phyloP scores from a whole-genome alignment of 345 rosid species.

The Laguncularia racemosa region DNA sequence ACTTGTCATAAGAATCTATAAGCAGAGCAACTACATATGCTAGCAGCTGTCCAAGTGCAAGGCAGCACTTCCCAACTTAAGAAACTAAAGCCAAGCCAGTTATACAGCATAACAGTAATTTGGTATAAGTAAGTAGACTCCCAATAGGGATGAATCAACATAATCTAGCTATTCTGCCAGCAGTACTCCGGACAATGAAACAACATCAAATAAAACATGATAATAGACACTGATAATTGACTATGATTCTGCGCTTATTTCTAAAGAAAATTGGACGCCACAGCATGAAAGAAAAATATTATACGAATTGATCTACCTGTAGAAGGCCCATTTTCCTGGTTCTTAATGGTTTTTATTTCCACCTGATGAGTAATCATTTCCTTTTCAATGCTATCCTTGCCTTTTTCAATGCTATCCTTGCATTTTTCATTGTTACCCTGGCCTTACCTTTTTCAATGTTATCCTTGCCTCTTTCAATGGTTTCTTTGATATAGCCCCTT shows the following conservation, averaged over 20 bases:
- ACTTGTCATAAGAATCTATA: no score
- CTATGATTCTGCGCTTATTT: no score
- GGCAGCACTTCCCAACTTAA: no score
- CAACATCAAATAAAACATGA: not conserved
- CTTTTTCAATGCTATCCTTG: slow-evolving; percentile 15
- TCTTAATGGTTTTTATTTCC: slow-evolving; percentile 35
- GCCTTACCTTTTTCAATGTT: slow-evolving; percentile 48
- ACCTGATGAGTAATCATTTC: slow-evolving; percentile 47
- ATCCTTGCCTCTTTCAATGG: slow-evolving; percentile 36
- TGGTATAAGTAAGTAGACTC: no score
- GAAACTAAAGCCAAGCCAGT: no score
- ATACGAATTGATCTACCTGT: slow-evolving; percentile 28
- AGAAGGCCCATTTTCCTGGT: slow-evolving; percentile 50
- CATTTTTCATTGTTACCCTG: slow-evolving; percentile 29
- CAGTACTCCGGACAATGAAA: no score
- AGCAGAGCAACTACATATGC: no score
- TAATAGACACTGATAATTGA: not conserved
- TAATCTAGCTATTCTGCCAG: no score
- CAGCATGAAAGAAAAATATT: not conserved
- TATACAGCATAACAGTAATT: no score
- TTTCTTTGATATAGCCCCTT: no score
- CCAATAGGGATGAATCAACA: no score
- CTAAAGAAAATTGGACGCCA: slow-evolving; percentile 1
- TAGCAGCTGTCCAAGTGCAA: no score
- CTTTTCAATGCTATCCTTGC: slow-evolving; percentile 7